Evolutionary conservation across 1,139 yeast genomes (phyloP).

Genomic region (Yamadazyma dushanensis): DNA sequence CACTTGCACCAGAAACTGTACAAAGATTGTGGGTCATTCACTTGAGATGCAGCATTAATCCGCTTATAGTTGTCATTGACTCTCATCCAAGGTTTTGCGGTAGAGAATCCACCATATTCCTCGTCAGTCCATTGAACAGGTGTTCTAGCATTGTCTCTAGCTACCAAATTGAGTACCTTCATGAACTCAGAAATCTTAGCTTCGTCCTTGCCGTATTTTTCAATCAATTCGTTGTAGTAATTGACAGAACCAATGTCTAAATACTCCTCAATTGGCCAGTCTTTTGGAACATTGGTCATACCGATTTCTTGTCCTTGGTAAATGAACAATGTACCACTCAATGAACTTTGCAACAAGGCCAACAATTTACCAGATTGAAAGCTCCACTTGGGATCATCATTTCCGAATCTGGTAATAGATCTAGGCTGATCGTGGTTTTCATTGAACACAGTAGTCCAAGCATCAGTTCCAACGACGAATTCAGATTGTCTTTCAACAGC

Average conservation of each 20-base stretch:
- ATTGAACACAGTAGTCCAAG: constrained; percentile 56
- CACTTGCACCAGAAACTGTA: constrained; percentile 47
- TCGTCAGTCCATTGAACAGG: constrained; percentile 60
- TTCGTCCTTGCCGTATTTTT: constrained; percentile 32
- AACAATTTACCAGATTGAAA: constrained; percentile 47
- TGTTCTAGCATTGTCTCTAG: constrained; percentile 60
- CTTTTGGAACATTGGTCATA: constrained; percentile 45
- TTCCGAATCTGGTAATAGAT: constrained; percentile 52
- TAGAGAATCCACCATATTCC: constrained; percentile 51
- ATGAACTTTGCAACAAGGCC: constrained; percentile 44
- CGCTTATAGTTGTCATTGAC: constrained; percentile 51
- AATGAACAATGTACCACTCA: constrained; percentile 59
- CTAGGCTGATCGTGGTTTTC: constrained; percentile 66
- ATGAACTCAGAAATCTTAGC: constrained; percentile 30
- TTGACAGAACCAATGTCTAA: constrained; percentile 50
- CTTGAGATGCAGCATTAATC: constrained; percentile 50
- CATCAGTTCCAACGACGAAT: constrained; percentile 50
- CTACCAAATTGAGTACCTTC: constrained; percentile 33
- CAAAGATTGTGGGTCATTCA: constrained; percentile 47
- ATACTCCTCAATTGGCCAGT: constrained; percentile 53
- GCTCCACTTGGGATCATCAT: constrained; percentile 31
- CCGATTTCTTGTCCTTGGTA: constrained; percentile 68
- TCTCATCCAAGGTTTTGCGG: constrained; percentile 56
- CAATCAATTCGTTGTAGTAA: constrained; percentile 36
- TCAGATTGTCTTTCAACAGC: constrained; percentile 32